Evolutionary conservation across 768 basidiomycete species (phyloP).

Genomic region (Tylopilus plumbeoviolaceoides): DNA sequence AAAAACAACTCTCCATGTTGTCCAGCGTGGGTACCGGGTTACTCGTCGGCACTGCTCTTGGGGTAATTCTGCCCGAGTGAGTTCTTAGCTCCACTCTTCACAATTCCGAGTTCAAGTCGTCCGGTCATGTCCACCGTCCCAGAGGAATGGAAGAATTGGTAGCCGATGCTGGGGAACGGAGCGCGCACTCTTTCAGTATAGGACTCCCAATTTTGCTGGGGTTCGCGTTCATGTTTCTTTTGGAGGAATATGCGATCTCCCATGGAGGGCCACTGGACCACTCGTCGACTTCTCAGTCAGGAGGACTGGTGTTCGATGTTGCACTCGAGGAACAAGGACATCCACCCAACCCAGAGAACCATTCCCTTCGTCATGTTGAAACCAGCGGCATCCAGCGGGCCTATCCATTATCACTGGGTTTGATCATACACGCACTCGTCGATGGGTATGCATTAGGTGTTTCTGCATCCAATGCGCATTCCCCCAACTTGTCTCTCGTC

Average conservation of each 20-base stretch:
- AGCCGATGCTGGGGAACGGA: slow-evolving; percentile 30
- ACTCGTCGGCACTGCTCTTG: slow-evolving; percentile 84
- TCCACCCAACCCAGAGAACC: slow-evolving; percentile 20
- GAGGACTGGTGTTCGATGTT: slow-evolving; percentile 47
- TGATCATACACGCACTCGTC: slow-evolving; percentile 83
- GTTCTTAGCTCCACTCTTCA: slow-evolving; percentile 28
- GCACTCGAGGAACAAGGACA: slow-evolving; percentile 57
- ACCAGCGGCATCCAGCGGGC: slow-evolving; percentile 38
- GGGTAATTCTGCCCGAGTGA: slow-evolving; percentile 92
- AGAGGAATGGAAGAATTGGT: slow-evolving; percentile 72
- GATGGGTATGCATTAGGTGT: slow-evolving; percentile 94
- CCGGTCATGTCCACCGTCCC: slow-evolving; percentile 1
- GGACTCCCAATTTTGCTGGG: slow-evolving; percentile 64
- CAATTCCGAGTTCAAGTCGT: background rate
- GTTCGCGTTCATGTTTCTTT: slow-evolving; percentile 51
- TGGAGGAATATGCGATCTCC: slow-evolving; percentile 59
- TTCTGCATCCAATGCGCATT: slow-evolving; percentile 45
- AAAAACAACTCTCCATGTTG: slow-evolving; percentile 43
- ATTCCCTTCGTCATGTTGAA: slow-evolving; percentile 1
- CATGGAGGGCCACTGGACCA: slow-evolving; percentile 39
- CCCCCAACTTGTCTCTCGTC: slow-evolving; percentile 62
- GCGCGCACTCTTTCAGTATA: slow-evolving; percentile 49
- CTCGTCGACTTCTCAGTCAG: slow-evolving; percentile 12
- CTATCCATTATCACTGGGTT: slow-evolving; percentile 76
- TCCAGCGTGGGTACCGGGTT: slow-evolving; percentile 75